Conservation (phyloP, 148 eudicot genomes). For the Rhododendron williamsianum region DNA sequence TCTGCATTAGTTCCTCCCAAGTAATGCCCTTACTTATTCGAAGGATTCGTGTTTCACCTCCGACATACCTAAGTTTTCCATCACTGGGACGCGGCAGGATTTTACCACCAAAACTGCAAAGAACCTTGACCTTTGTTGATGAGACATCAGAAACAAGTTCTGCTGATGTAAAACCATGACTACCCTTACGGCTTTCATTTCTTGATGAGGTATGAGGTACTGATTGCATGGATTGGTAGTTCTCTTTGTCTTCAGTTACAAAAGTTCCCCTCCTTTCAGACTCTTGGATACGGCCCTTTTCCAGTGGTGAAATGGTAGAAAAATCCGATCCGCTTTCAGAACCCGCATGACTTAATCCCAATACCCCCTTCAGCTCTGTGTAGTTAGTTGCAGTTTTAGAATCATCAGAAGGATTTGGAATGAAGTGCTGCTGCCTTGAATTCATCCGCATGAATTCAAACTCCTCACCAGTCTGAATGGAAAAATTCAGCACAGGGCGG, state of each 20-base stretch:
- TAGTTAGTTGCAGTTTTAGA: slow-evolving; percentile 14
- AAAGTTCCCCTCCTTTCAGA: slow-evolving; percentile 34
- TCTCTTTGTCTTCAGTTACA: slow-evolving; percentile 28
- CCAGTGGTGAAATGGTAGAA: slow-evolving; percentile 40
- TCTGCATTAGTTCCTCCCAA: slow-evolving; percentile 16
- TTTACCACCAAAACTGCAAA: slow-evolving; percentile 55
- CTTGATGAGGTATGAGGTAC: slow-evolving; percentile 33
- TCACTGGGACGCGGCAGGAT: slow-evolving; percentile 18
- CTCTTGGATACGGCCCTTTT: slow-evolving; percentile 35
- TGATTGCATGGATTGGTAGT: slow-evolving; percentile 33
- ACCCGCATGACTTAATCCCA: slow-evolving; percentile 40
- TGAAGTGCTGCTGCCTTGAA: slow-evolving; percentile 21
- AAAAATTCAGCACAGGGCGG: slow-evolving; percentile 28
- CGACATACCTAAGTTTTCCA: slow-evolving; percentile 20
- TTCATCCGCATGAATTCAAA: slow-evolving; percentile 32
- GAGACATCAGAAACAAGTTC: slow-evolving; percentile 7
- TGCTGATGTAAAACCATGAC: slow-evolving; percentile 1
- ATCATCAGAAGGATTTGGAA: slow-evolving; percentile 20
- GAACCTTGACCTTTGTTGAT: slow-evolving; percentile 11
- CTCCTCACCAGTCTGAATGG: slow-evolving; percentile 39
- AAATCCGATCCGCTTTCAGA: slow-evolving; percentile 46
- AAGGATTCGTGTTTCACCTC: slow-evolving; percentile 19
- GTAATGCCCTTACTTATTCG: slow-evolving; percentile 14
- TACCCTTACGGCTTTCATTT: slow-evolving; percentile 34
- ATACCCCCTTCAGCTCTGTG: slow-evolving; percentile 42